Conservation (phyloP, 192 early-diverging fungal genomes). For the Entrophospora sp. region DNA sequence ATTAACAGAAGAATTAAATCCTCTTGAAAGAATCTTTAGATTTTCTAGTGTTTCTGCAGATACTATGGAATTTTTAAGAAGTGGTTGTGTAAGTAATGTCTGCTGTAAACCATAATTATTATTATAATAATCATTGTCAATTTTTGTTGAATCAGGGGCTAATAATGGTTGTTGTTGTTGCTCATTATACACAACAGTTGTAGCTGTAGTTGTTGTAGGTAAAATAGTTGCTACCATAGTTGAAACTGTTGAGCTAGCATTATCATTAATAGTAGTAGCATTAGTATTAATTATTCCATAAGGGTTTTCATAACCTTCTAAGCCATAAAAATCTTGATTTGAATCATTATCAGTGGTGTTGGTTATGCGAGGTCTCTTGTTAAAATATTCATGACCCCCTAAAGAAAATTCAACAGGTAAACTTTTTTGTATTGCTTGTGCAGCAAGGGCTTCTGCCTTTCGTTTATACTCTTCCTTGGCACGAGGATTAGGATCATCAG, state of each 20-base stretch:
- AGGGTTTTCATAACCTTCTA: conserved; percentile 16
- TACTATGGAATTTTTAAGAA: conserved; percentile 24
- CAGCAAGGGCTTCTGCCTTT: conserved; percentile 48
- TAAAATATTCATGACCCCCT: conserved; percentile 3
- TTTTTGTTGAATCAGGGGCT: not conserved
- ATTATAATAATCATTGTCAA: no score
- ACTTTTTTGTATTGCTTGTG: conserved; percentile 43
- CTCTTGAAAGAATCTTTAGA: conserved; percentile 9
- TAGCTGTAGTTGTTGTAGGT: not conserved
- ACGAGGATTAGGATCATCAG: conserved; percentile 68
- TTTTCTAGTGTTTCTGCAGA: conserved; percentile 12
- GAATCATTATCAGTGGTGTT: not conserved
- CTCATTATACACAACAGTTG: not conserved
- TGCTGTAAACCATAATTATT: no score
- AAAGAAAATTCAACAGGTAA: conserved; percentile 41
- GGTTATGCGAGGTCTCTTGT: not conserved
- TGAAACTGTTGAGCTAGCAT: not conserved
- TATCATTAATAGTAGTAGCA: not conserved
- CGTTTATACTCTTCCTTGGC: conserved; percentile 42
- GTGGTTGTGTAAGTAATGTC: not conserved
- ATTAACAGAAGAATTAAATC: not conserved
- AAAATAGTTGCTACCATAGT: conserved; percentile 5
- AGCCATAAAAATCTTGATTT: conserved; percentile 16
- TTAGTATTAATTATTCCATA: not conserved
- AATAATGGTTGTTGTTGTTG: not conserved